phyloP scores from a whole-genome alignment of 2,329 filamentous ascomycete species.

The Arthrobotrys pseudoclavata region DNA sequence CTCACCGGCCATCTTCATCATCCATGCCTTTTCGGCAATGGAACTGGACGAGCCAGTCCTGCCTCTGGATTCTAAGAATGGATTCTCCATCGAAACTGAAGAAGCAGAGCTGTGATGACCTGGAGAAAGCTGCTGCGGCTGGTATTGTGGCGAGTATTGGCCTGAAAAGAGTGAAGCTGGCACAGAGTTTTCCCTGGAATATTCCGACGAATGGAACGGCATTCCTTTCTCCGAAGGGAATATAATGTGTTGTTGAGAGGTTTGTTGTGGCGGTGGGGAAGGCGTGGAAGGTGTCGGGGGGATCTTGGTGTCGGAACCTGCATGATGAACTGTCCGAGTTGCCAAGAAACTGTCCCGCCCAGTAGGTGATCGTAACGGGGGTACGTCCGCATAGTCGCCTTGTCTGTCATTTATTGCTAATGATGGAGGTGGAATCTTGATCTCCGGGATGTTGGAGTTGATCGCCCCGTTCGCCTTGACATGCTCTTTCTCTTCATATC shows the following conservation, averaged over 20 bases:
- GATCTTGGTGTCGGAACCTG: conserved; percentile 60
- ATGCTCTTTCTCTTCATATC: conserved; percentile 65
- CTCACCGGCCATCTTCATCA: conserved; percentile 93
- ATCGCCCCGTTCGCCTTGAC: conserved; percentile 43
- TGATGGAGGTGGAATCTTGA: conserved; percentile 57
- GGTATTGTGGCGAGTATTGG: conserved; percentile 42
- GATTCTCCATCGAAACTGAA: conserved; percentile 47
- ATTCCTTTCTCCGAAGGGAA: conserved; percentile 42
- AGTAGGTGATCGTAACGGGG: conserved; percentile 58
- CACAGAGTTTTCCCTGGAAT: conserved; percentile 40
- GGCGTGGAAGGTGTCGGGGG: conserved; percentile 56
- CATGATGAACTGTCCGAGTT: conserved; percentile 59
- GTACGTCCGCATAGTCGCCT: conserved; percentile 55
- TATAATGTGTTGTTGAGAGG: conserved; percentile 40
- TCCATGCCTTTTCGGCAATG: conserved; percentile 85
- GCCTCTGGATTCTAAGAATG: conserved; percentile 55
- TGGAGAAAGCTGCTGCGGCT: conserved; percentile 44
- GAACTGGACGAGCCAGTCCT: conserved; percentile 66
- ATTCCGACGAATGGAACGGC: conserved; percentile 44
- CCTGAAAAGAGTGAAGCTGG: conserved; percentile 53
- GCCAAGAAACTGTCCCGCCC: conserved; percentile 57
- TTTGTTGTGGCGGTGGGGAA: conserved; percentile 33
- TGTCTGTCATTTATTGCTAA: conserved; percentile 36
- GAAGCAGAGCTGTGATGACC: conserved; percentile 44
- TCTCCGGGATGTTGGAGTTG: conserved; percentile 59